Conservation (phyloP, 139 green algal genomes). For the Yamagishiella unicocca region DNA sequence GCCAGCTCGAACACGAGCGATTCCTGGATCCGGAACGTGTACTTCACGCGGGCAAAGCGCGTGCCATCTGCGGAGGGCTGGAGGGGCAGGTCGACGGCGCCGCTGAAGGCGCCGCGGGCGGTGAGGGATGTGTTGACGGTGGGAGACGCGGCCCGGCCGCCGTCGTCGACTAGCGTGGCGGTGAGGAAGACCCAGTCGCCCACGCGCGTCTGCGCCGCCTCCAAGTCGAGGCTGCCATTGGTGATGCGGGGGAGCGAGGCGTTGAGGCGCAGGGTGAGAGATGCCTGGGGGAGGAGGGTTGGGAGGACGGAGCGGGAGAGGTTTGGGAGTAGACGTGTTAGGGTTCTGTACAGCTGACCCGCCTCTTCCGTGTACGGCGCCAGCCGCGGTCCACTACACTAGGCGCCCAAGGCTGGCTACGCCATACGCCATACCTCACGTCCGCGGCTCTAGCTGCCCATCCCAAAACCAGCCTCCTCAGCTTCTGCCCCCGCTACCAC, state of each 20-base stretch:
- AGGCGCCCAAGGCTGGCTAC: too few relatives aligned
- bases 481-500: too few relatives aligned
- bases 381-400: too few relatives aligned
- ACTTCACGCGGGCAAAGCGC: background rate
- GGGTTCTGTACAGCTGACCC: too few relatives aligned
- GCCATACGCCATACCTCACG: too few relatives aligned
- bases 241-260: background rate
- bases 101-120: background rate
- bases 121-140: background rate
- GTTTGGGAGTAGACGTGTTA: too few relatives aligned
- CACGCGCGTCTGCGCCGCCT: background rate
- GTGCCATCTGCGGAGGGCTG: background rate
- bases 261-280: background rate
- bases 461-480: too few relatives aligned
- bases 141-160: background rate
- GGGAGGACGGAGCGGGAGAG: background rate
- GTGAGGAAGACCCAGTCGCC: constrained; percentile 42
- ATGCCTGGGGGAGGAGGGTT: background rate
- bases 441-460: too few relatives aligned
- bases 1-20: background rate
- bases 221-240: background rate
- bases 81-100: background rate
- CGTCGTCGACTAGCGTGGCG: background rate
- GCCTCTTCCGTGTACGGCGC: too few relatives aligned
- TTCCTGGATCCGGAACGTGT: constrained; percentile 7